These are phyloP conservation scores for Suillus alpinus DNA, from an alignment of 768 basidiomycete species.

Conservation along the genomic window DNA sequence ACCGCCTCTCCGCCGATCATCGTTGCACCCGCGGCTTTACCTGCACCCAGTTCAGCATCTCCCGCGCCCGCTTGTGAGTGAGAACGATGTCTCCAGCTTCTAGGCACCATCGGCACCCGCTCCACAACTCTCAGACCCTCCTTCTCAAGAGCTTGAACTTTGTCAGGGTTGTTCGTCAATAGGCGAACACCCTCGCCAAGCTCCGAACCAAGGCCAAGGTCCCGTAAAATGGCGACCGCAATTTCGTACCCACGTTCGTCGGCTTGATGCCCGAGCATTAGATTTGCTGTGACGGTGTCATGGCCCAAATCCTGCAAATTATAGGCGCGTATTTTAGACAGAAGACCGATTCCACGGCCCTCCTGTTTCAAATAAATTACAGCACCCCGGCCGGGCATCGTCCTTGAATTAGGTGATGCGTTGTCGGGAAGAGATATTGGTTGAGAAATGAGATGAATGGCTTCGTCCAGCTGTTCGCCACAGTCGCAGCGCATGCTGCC, in stretches of 20 bases:
- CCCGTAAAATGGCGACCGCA: conserved; percentile 85
- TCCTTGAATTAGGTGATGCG: conserved; percentile 32
- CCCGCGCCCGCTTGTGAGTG: conserved; percentile 9
- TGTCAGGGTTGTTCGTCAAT: conserved; percentile 98
- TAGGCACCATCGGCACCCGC: conserved; percentile 91
- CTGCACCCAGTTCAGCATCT: conserved; percentile 26
- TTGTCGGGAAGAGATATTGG: conserved; percentile 45
- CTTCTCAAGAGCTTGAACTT: conserved; percentile 80
- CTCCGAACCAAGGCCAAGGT: conserved; percentile 71
- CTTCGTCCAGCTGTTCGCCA: conserved; percentile 97
- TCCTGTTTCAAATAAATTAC: conserved; percentile 97
- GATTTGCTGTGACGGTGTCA: conserved; percentile 97
- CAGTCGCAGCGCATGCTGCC: conserved; percentile 99
- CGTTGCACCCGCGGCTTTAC: conserved; percentile 61
- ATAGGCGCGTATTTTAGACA: conserved; percentile 96
- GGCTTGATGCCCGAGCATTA: conserved; percentile 91
- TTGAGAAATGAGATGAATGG: conserved; percentile 84
- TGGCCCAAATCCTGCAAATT: conserved; percentile 97
- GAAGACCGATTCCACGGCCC: conserved; percentile 92
- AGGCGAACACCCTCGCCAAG: conserved; percentile 62
- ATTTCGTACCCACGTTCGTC: conserved; percentile 93
- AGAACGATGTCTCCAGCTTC: conserved; percentile 63
- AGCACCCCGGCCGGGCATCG: conserved; percentile 83
- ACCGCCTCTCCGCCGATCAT: conserved; percentile 78
- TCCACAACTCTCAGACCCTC: conserved; percentile 81